Evolutionary conservation across 345 rosid species (phyloP), one percentile per base, ranked within the genome.

Genomic region (Tarenaya hassleriana): DNA sequence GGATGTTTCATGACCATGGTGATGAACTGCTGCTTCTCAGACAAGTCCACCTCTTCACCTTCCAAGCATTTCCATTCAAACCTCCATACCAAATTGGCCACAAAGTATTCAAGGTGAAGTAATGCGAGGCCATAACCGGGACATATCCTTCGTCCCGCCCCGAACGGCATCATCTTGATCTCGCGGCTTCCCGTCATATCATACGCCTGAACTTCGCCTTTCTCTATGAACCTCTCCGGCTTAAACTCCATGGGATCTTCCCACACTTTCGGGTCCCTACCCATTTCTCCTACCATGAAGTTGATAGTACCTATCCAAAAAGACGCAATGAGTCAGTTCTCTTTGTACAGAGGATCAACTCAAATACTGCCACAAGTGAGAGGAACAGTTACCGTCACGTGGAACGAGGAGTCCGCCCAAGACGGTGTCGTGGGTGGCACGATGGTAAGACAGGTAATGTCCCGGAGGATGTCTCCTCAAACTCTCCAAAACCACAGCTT

Each of bases 201-300:
- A 2, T 60, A 55, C 10, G 44, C 63, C n/a, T 39, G 1, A 8
- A 56, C 67, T 68, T 61, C 67, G 4, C 63, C 72, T 3, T 68
- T 56, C 47, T 61, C 68, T 11, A 68, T 15, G 55, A 68, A 68
- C 7, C 72, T 40, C 34, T 68, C 72, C 1, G 68, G 72, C 32
- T 62, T 62, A 54, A 68, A 68, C 34, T 54, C 46, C 4, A 68
- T 1, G 7, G 72, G 68, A 51, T 68, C 68, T 8, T 68, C 60
- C 72, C 72, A 62, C 46, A 33, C 15, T 8, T 62, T 61, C 8
- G 63, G 72, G 24, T 68, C 72, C 4, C 72, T 37, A 0, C 72
- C 72, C 67, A 68, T 55, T 51, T 68, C 72, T 32, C 63, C 72
- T 1, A 68, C 72, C 72, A 68, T 68, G 44, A 68, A 68, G 59